These are phyloP conservation scores for Stromatinia cepivora DNA, from an alignment of 2,329 filamentous ascomycete genomes.

Conservation along the genomic window DNA sequence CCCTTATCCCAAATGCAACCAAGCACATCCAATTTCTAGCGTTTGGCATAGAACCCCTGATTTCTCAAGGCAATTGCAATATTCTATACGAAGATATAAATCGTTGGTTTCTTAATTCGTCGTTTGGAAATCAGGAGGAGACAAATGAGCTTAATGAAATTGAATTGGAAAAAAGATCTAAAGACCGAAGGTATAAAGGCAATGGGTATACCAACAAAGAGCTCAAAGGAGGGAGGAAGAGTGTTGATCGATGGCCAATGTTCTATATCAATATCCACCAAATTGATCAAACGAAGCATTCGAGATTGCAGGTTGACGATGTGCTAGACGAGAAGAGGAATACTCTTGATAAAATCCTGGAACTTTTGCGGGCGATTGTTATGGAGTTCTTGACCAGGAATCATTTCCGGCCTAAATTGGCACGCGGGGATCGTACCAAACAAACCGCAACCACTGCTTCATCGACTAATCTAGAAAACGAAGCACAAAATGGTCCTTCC, in stretches of 20 bases:
- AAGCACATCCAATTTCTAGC: conserved; percentile 80
- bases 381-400: conserved; percentile 74
- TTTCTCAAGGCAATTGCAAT: conserved; percentile 56
- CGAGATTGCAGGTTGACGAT: conserved; percentile 41
- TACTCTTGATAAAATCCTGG: conserved; percentile 52
- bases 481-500: not conserved
- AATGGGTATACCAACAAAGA: conserved; percentile 53
- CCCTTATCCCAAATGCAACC: conserved; percentile 65
- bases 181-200: conserved; percentile 47
- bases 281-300: not conserved
- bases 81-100: conserved; percentile 79
- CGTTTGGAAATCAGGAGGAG: conserved; percentile 66
- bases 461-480: not conserved
- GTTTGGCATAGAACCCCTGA: conserved; percentile 68
- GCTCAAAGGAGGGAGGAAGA: conserved; percentile 56
- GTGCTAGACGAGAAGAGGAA: conserved; percentile 49
- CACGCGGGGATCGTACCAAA: not conserved
- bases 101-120: conserved; percentile 70
- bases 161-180: conserved; percentile 42
- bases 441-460: not conserved
- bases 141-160: conserved; percentile 41
- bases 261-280: conserved; percentile 73
- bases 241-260: conserved; percentile 82
- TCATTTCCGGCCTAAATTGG: conserved; percentile 51
- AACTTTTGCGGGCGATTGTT: conserved; percentile 68